A percentile compares a stretch with the other conserved stretches of the same genome.
These are phyloP conservation scores for Rhodosporidiobolus sp. DNA, from an alignment of 768 basidiomycete genomes.

Conservation along the genomic window DNA sequence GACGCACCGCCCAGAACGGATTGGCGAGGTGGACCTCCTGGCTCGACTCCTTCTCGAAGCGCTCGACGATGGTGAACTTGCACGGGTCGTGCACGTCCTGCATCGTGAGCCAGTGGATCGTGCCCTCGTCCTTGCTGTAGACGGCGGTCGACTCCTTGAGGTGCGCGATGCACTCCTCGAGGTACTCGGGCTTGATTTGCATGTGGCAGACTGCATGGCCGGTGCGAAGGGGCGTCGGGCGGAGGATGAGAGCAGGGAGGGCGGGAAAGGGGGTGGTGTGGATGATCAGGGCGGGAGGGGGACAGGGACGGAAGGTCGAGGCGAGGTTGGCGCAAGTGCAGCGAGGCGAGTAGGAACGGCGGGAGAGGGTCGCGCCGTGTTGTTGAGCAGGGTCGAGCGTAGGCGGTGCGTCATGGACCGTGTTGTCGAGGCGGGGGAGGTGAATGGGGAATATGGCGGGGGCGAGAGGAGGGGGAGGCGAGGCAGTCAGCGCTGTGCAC, in stretches of 20 bases:
- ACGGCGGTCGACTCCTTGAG: constrained; percentile 15
- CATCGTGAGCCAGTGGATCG: constrained; percentile 10
- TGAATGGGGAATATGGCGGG: neutral
- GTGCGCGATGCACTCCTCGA: constrained; percentile 10
- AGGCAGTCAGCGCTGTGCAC: neutral
- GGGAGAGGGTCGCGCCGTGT: too few relatives aligned
- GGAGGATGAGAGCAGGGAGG: too few relatives aligned
- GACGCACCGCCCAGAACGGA: constrained; percentile 20
- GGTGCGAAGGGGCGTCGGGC: too few relatives aligned
- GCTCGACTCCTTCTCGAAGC: constrained; percentile 10
- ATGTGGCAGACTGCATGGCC: constrained; percentile 19
- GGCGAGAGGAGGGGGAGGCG: neutral
- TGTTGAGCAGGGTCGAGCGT: too few relatives aligned
- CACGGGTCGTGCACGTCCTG: constrained; percentile 20
- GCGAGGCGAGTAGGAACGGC: too few relatives aligned
- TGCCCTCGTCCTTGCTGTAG: constrained; percentile 27
- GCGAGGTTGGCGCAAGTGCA: too few relatives aligned
- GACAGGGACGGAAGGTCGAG: neutral
- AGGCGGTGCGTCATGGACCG: too few relatives aligned
- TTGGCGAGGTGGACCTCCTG: constrained; percentile 27
- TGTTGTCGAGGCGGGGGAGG: too few relatives aligned
- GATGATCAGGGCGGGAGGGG: too few relatives aligned
- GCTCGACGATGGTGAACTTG: constrained; percentile 33
- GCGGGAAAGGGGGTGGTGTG: neutral
- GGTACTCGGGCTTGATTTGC: constrained; percentile 18